A percentile compares a stretch with the other conserved stretches of the same genome.
phyloP scores from a whole-genome alignment of 768 basidiomycete species.

The Tricholoma terreum region DNA sequence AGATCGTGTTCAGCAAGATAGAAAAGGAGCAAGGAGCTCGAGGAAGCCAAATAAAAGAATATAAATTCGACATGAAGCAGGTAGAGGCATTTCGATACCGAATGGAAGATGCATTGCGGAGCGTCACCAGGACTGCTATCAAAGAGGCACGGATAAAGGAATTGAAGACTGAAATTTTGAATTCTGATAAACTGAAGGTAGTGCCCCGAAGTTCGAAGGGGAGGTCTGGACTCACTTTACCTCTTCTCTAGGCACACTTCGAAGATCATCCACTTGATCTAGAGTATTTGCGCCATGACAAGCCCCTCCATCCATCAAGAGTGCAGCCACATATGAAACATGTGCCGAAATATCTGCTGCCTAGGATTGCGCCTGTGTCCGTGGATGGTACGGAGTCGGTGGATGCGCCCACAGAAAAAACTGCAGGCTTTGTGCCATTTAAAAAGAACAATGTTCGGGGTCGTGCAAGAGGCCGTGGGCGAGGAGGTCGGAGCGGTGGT shows the following conservation, averaged over 20 bases:
- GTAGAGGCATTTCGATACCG: slow-evolving; percentile 97
- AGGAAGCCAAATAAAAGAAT: slow-evolving; percentile 74
- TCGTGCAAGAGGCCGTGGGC: slow-evolving; percentile 53
- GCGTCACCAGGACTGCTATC: slow-evolving; percentile 82
- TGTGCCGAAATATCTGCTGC: slow-evolving; percentile 89
- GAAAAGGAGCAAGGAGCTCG: slow-evolving; percentile 67
- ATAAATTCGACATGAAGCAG: slow-evolving; percentile 92
- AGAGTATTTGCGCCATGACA: slow-evolving; percentile 91
- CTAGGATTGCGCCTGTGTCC: slow-evolving; percentile 66
- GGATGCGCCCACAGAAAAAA: slow-evolving; percentile 26
- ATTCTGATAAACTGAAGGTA: slow-evolving; percentile 96
- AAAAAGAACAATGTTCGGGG: slow-evolving; percentile 52
- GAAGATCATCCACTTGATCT: slow-evolving; percentile 95
- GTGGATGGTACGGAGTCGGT: slow-evolving; percentile 40
- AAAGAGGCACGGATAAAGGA: slow-evolving; percentile 93
- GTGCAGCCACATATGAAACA: slow-evolving; percentile 95
- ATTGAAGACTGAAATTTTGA: slow-evolving; percentile 87
- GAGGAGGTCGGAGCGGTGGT: slow-evolving; percentile 51
- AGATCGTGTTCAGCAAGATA: slow-evolving; percentile 72
- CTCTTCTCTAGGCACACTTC: slow-evolving; percentile 76
- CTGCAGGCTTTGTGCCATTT: slow-evolving; percentile 70
- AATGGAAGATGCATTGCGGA: slow-evolving; percentile 93
- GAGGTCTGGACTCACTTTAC: slow-evolving; percentile 1
- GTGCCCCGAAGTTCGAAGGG: neutral
- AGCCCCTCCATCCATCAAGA: slow-evolving; percentile 85